Evolutionary conservation across 176 grass and related monocot species (phyloP).

Genomic region (Poa annua): DNA sequence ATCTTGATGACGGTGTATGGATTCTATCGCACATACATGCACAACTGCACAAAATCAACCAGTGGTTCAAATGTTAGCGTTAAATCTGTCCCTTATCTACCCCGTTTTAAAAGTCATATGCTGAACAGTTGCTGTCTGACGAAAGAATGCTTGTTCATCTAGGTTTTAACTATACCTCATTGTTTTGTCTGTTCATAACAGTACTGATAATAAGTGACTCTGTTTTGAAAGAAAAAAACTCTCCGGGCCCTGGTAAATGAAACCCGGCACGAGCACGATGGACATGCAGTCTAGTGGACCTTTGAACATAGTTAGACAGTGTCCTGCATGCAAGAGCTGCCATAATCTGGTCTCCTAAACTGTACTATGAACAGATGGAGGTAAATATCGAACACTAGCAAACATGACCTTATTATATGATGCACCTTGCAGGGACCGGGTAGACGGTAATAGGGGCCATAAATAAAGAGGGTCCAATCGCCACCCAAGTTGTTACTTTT

Average conservation of each 20-base stretch:
- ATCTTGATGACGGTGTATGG: constrained; percentile 23
- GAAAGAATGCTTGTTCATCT: constrained; percentile 10
- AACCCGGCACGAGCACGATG: constrained; percentile 28
- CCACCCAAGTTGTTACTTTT: constrained; percentile 40
- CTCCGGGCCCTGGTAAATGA: constrained; percentile 39
- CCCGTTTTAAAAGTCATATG: not conserved
- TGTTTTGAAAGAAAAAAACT: not conserved
- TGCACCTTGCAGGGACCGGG: constrained; percentile 32
- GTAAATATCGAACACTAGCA: constrained; percentile 43
- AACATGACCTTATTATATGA: constrained; percentile 39
- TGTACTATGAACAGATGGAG: constrained; percentile 26
- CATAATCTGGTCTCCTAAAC: constrained; percentile 48
- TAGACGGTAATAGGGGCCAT: constrained; percentile 37
- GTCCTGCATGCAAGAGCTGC: constrained; percentile 23
- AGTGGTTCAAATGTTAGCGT: constrained; percentile 24
- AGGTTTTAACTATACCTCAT: constrained; percentile 29
- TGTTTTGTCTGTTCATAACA: constrained; percentile 31
- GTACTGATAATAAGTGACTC: not conserved
- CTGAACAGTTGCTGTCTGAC: constrained; percentile 17
- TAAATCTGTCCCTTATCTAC: constrained; percentile 1
- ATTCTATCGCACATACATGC: constrained; percentile 10
- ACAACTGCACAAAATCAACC: not conserved
- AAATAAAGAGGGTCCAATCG: constrained; percentile 49
- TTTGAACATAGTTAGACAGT: constrained; percentile 30
- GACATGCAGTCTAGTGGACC: constrained; percentile 26